phyloP scores from a whole-genome alignment of 108 stramenopile species.

The Cyclotella cryptica region DNA sequence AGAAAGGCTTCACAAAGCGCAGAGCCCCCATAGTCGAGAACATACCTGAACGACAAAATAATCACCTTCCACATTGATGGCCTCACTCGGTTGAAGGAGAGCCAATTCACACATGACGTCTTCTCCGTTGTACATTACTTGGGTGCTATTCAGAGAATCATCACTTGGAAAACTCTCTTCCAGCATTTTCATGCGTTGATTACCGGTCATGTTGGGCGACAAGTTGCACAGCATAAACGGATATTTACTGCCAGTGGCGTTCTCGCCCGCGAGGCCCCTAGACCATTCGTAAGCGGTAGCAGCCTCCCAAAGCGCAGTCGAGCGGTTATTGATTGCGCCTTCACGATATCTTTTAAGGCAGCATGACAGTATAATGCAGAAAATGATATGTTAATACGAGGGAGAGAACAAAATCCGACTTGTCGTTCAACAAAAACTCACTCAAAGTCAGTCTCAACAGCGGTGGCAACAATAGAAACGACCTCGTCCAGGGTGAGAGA shows the following conservation, averaged over 20 bases:
- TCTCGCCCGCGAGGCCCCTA: conserved; percentile 14
- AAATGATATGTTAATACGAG: neutral
- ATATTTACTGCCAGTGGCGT: neutral
- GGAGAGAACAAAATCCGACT: neutral
- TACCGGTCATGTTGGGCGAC: conserved; percentile 15
- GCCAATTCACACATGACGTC: conserved; percentile 26
- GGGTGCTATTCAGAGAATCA: neutral
- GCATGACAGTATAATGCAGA: neutral
- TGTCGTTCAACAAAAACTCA: neutral
- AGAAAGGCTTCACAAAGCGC: neutral
- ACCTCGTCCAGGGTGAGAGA: conserved; percentile 10
- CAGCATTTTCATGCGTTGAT: conserved; percentile 21
- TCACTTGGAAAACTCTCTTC: neutral
- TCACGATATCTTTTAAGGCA: neutral
- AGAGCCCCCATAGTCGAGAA: neutral
- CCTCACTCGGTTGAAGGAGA: conserved; percentile 14
- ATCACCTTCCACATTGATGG: conserved; percentile 1
- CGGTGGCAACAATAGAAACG: conserved; percentile 1
- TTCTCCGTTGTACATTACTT: conserved; percentile 21
- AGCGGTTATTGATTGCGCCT: neutral
- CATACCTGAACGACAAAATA: conserved; percentile 25
- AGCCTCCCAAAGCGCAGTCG: conserved; percentile 19
- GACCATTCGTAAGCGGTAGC: conserved; percentile 26
- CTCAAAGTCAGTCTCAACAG: conserved; percentile 13
- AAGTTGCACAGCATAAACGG: conserved; percentile 32